Evolutionary conservation across 352 stramenopile genomes (phyloP).

Genomic region (Pseudoperonospora humuli): DNA sequence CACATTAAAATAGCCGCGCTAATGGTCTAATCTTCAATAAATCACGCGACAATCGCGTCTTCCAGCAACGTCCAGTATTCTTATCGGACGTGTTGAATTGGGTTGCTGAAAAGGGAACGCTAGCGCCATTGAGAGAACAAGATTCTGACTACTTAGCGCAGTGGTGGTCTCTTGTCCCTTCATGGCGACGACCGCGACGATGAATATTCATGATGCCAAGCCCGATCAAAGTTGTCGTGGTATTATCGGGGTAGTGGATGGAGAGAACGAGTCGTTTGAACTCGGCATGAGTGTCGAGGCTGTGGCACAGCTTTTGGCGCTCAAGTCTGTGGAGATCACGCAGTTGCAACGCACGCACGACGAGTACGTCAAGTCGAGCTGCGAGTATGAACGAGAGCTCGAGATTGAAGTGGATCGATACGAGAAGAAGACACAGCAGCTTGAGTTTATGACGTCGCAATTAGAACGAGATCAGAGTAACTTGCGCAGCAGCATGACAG

Average conservation of each 20-base stretch:
- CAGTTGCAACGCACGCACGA: constrained; percentile 56
- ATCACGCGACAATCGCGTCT: constrained; percentile 7
- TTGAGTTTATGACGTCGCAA: constrained; percentile 12
- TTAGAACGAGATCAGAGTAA: constrained; percentile 26
- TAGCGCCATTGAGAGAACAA: constrained; percentile 1
- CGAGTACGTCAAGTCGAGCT: constrained; percentile 67
- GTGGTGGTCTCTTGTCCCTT: neutral
- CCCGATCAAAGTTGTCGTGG: constrained; percentile 4
- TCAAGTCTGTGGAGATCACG: constrained; percentile 32
- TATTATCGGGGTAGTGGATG: constrained; percentile 9
- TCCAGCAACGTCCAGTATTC: constrained; percentile 11
- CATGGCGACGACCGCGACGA: constrained; percentile 11
- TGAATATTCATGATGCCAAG: constrained; percentile 11
- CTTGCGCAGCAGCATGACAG: constrained; percentile 4
- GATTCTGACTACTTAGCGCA: constrained; percentile 3
- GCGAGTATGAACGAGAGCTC: constrained; percentile 68
- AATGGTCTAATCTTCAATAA: constrained; percentile 1
- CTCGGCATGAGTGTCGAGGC: constrained; percentile 7
- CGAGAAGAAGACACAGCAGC: constrained; percentile 35
- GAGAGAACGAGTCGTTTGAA: constrained; percentile 11
- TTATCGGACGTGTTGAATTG: constrained; percentile 19
- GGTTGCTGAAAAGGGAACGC: constrained; percentile 8
- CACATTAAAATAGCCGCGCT: constrained; percentile 15
- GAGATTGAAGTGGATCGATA: constrained; percentile 49
- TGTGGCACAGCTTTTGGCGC: constrained; percentile 13